Evolutionary conservation across 805 yeast genomes (phyloP), one percentile per base, ranked within the genome.

Genomic region (Candida ortonii): DNA sequence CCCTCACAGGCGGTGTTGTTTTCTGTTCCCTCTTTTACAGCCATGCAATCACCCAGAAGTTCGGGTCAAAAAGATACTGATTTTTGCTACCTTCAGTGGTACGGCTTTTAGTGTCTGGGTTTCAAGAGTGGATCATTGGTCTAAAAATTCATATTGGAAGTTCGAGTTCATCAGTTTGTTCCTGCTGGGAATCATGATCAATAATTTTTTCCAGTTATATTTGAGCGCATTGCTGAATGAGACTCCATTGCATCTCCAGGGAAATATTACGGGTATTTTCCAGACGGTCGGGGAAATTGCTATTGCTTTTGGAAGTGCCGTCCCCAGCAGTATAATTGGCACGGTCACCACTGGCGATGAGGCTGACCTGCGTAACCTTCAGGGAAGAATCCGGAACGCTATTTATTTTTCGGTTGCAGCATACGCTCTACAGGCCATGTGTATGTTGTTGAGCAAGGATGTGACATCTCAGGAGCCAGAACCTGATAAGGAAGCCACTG

Each of bases 161-260:
- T 52, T 33, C 28, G 52, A 50, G 20, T 38, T 53, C 53, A 32
- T 52, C 46, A 21, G 56, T 34, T 25, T 37, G 46, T 23, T 38
- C 53, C 2, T 54, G 1, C 31, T 26, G 18, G 55, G 56, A 3
- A 36, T 34, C 17, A 46, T 16, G 29, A 38, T 30, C 1, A 64
- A 63, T 24, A 33, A 57, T 3, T 66, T 53, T 39, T 64, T 61
- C 43, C 52, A 62, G 17, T 53, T 62, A 3, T 66, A 57, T 32
- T 34, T 58, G 23, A 59, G 52, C 20, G 52, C 59, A 4, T 45
- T 65, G 7, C 48, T 55, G 23, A 55, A 39, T 27, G 52, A 31
- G 15, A 57, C 70, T 7, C 71, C 73, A 0, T 28, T 46, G 4
- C 60, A 62, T 32, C 39, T 62, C 11, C 70, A 66, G 33, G 71